phyloP scores from a whole-genome alignment of 2,329 filamentous ascomycete species.

The Aschersonia sp. region DNA sequence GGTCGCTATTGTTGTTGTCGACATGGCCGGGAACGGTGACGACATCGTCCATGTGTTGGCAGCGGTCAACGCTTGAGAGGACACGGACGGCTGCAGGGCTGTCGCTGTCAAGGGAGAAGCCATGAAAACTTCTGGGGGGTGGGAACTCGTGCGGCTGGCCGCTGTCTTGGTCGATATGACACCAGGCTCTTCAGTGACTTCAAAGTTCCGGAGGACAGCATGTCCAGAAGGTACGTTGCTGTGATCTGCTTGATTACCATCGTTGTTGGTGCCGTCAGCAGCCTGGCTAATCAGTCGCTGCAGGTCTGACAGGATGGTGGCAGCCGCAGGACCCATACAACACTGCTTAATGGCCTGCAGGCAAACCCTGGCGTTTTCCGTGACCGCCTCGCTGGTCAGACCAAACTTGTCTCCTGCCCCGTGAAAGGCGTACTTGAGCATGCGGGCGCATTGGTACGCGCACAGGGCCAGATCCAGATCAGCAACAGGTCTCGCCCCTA shows the following conservation, averaged over 20 bases:
- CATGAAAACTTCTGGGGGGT: neutral
- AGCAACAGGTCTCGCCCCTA: constrained; percentile 36
- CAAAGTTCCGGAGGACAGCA: constrained; percentile 9
- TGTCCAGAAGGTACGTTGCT: constrained; percentile 4
- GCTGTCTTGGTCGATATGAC: constrained; percentile 5
- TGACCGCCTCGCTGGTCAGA: constrained; percentile 28
- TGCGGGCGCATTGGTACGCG: constrained; percentile 38
- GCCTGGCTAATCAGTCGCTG: constrained; percentile 34
- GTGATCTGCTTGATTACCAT: neutral
- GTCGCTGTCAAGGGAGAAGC: neutral
- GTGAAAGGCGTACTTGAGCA: constrained; percentile 36
- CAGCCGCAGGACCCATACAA: constrained; percentile 34
- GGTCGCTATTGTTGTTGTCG: neutral
- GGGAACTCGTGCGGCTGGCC: neutral
- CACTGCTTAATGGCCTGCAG: constrained; percentile 34
- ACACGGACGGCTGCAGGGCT: neutral
- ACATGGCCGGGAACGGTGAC: neutral
- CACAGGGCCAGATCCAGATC: constrained; percentile 41
- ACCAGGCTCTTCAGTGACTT: constrained; percentile 14
- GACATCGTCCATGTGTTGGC: neutral
- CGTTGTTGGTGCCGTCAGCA: constrained; percentile 2
- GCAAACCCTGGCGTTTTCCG: constrained; percentile 35
- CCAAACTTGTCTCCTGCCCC: constrained; percentile 26
- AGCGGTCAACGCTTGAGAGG: neutral
- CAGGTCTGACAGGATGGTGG: constrained; percentile 30